Percentiles rank a stretch among this genome's conserved stretches.
These are phyloP conservation scores for Pleurotus pulmonarius DNA, from an alignment of 768 basidiomycete species.

Conservation along the genomic window DNA sequence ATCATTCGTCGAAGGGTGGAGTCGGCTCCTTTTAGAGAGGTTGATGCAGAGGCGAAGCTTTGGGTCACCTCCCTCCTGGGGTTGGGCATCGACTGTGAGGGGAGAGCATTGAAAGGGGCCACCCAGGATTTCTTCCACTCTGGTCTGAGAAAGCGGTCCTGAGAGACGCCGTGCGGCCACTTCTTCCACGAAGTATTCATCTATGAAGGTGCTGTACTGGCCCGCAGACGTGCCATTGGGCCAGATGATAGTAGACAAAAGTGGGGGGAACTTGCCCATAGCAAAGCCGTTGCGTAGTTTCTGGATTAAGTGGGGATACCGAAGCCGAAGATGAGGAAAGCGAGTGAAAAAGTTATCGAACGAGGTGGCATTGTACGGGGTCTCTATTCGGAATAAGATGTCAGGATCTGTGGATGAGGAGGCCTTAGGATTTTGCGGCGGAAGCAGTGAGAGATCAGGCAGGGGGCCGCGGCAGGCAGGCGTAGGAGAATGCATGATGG, in stretches of 20 bases:
- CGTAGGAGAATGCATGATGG: slow-evolving; percentile 24
- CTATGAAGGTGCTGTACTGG: no score
- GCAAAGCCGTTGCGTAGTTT: slow-evolving; percentile 30
- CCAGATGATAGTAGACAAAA: no score
- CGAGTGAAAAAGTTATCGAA: slow-evolving; percentile 14
- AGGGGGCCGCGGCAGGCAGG: slow-evolving; percentile 15
- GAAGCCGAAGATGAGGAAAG: slow-evolving; percentile 15
- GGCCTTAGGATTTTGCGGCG: not conserved
- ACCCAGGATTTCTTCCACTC: slow-evolving; percentile 17
- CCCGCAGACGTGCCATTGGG: no score
- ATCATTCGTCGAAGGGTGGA: slow-evolving; percentile 15
- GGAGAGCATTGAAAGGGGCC: slow-evolving; percentile 22
- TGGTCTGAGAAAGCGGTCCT: slow-evolving; percentile 8
- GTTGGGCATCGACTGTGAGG: not conserved
- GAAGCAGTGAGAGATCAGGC: no score
- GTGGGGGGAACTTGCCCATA: slow-evolving; percentile 28
- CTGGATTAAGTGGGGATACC: slow-evolving; percentile 24
- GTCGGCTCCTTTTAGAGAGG: slow-evolving; percentile 13
- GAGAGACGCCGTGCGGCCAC: no score
- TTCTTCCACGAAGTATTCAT: slow-evolving; percentile 13
- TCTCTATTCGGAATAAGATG: slow-evolving; percentile 14
- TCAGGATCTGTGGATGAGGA: slow-evolving; percentile 16
- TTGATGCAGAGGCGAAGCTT: slow-evolving; percentile 18
- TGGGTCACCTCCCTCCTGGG: slow-evolving; percentile 10
- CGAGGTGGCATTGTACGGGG: slow-evolving; percentile 27